These are phyloP conservation scores for Dactylellina sp. DNA, from an alignment of 2,329 filamentous ascomycete genomes.

Conservation along the genomic window DNA sequence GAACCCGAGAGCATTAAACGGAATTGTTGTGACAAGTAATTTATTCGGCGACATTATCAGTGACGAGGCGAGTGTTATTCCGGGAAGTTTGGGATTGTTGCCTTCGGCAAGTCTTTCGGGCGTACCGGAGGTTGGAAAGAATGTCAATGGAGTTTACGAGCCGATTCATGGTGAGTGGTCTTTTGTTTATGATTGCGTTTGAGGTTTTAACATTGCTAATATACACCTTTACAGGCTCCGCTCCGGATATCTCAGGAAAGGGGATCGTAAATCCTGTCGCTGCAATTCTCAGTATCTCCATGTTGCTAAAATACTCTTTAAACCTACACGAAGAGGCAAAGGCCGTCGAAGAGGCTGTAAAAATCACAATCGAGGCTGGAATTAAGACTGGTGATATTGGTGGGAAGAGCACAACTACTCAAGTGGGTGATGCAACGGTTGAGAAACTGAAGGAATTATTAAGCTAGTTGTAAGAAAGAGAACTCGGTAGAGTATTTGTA, in stretches of 20 bases:
- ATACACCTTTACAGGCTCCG: conserved; percentile 65
- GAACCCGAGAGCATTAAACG: conserved; percentile 87
- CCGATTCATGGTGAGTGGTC: conserved; percentile 83
- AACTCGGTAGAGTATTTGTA: conserved; percentile 5
- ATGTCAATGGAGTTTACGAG: conserved; percentile 95
- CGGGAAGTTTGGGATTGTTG: conserved; percentile 86
- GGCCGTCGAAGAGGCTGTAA: conserved; percentile 83
- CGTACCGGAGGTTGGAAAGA: conserved; percentile 84
- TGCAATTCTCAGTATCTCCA: conserved; percentile 89
- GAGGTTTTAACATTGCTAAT: conserved; percentile 7
- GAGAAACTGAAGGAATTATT: conserved; percentile 61
- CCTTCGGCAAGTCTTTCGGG: conserved; percentile 88
- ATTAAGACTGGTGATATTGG: conserved; percentile 86
- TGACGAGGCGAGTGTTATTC: conserved; percentile 94
- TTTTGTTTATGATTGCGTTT: not conserved
- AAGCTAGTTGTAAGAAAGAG: conserved; percentile 5
- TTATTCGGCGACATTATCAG: conserved; percentile 95
- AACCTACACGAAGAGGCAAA: conserved; percentile 80
- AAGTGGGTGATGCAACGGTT: conserved; percentile 86
- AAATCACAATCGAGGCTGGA: conserved; percentile 80
- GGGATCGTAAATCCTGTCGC: conserved; percentile 88
- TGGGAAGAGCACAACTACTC: conserved; percentile 76
- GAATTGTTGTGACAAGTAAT: conserved; percentile 91
- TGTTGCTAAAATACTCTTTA: conserved; percentile 96
- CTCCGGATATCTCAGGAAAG: conserved; percentile 91